Conservation (phyloP, 2,329 filamentous ascomycete species). For the Epicoccum sorghinum region DNA sequence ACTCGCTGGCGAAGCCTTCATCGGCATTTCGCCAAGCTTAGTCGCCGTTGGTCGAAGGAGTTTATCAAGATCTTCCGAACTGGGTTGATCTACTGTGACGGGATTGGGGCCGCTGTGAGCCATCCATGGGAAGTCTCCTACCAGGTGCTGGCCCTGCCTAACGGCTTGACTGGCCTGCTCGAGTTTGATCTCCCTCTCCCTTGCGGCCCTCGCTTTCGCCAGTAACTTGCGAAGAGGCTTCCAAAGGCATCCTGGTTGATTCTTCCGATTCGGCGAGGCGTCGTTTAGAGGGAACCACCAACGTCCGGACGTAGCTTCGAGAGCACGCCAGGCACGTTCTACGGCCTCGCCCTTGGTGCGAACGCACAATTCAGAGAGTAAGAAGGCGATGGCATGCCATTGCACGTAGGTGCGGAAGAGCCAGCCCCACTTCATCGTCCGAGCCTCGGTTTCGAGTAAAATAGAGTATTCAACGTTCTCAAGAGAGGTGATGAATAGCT, state of each 20-base stretch:
- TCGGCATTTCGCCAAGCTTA: conserved; percentile 34
- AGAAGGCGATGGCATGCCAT: conserved; percentile 68
- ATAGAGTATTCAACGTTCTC: conserved; percentile 76
- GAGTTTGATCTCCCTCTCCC: conserved; percentile 57
- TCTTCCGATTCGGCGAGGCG: conserved; percentile 30
- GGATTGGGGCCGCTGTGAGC: not conserved
- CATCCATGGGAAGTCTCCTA: conserved; percentile 10
- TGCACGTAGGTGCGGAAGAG: conserved; percentile 69
- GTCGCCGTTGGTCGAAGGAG: conserved; percentile 37
- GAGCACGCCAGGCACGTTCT: conserved; percentile 65
- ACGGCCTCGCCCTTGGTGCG: conserved; percentile 63
- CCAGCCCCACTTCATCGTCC: conserved; percentile 69
- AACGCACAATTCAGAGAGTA: conserved; percentile 65
- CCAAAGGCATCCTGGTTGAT: conserved; percentile 63
- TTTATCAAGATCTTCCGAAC: conserved; percentile 33
- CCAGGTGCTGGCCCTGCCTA: conserved; percentile 25
- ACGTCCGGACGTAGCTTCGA: conserved; percentile 55
- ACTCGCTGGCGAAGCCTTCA: conserved; percentile 26
- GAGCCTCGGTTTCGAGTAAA: conserved; percentile 67
- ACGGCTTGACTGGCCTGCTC: conserved; percentile 42
- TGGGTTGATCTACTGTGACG: conserved; percentile 26
- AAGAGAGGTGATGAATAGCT: conserved; percentile 73
- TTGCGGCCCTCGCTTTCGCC: conserved; percentile 61
- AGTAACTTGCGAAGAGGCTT: conserved; percentile 66
- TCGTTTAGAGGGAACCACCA: conserved; percentile 49